These are phyloP conservation scores for Phialocephala sp. DNA, from an alignment of 2,329 filamentous ascomycete species.

Conservation along the genomic window DNA sequence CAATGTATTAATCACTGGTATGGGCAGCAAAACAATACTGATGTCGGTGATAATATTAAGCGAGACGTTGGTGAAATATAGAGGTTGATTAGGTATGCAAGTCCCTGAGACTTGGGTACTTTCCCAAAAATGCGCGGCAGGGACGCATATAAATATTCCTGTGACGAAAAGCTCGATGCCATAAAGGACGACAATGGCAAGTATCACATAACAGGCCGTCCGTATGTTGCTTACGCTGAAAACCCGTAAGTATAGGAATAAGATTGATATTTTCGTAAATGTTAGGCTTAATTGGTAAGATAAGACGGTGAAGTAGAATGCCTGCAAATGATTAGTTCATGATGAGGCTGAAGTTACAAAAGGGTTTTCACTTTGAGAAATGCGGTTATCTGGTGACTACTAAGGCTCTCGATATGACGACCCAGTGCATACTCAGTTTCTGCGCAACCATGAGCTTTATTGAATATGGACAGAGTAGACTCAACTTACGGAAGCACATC, in stretches of 20 bases:
- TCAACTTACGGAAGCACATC: background rate
- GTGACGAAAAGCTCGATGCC: constrained; percentile 15
- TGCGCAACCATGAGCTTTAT: background rate
- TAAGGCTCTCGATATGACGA: background rate
- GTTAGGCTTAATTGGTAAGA: constrained; percentile 40
- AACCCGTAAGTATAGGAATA: constrained; percentile 26
- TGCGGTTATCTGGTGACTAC: background rate
- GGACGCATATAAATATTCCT: constrained; percentile 24
- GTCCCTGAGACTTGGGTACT: constrained; percentile 2
- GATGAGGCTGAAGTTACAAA: no score
- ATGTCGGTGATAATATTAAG: constrained; percentile 45
- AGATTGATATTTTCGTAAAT: constrained; percentile 23
- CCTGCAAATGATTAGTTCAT: background rate
- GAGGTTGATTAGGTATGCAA: constrained; percentile 2
- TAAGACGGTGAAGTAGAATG: constrained; percentile 13
- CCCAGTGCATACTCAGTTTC: background rate
- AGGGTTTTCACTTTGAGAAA: background rate
- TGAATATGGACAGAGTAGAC: background rate
- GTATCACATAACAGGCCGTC: background rate
- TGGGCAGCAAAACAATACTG: constrained; percentile 42
- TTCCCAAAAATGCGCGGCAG: constrained; percentile 24
- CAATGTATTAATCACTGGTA: constrained; percentile 42
- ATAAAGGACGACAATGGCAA: constrained; percentile 16
- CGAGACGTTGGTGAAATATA: constrained; percentile 55
- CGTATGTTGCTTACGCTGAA: constrained; percentile 16